Evolutionary conservation across 441 rosid species (phyloP).

Genomic region (Iberis amara): DNA sequence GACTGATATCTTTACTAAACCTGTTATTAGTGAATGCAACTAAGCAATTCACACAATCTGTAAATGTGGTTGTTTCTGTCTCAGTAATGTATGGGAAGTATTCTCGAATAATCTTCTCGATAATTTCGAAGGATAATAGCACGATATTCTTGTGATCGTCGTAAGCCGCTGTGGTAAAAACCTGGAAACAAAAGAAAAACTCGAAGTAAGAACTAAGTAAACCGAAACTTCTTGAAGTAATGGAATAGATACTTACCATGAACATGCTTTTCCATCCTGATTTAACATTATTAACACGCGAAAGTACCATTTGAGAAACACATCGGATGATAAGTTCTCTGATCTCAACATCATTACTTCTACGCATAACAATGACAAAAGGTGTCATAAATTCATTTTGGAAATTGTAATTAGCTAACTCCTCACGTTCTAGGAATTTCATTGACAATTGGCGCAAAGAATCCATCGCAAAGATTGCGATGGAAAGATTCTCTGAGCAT

Average conservation of each 20-base stretch:
- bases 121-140: slow-evolving; percentile 89
- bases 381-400: slow-evolving; percentile 99
- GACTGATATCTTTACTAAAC: slow-evolving; percentile 91
- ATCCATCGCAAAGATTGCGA: slow-evolving; percentile 99
- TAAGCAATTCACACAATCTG: slow-evolving; percentile 97
- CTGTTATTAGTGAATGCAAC: slow-evolving; percentile 96
- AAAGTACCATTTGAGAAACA: slow-evolving; percentile 97
- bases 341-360: slow-evolving; percentile 95
- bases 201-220: slow-evolving; percentile 11
- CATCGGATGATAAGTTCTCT: slow-evolving; percentile 98
- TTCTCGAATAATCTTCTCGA: slow-evolving; percentile 94
- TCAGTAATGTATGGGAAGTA: slow-evolving; percentile 98
- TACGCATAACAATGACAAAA: slow-evolving; percentile 97
- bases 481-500: slow-evolving; percentile 96
- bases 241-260: slow-evolving; percentile 63
- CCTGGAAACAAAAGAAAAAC: slow-evolving; percentile 47
- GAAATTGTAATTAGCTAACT: slow-evolving; percentile 95
- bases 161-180: slow-evolving; percentile 97
- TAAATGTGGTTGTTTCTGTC: slow-evolving; percentile 98
- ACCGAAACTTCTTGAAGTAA: not conserved
- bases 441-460: slow-evolving; percentile 94
- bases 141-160: slow-evolving; percentile 99
- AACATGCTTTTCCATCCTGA: slow-evolving; percentile 99
- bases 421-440: slow-evolving; percentile 96
- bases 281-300: slow-evolving; percentile 95